Percentiles rank a stretch among this genome's conserved stretches.
Evolutionary conservation across 2,329 filamentous ascomycete genomes (phyloP).

Genomic region (Claviceps purpurea): DNA sequence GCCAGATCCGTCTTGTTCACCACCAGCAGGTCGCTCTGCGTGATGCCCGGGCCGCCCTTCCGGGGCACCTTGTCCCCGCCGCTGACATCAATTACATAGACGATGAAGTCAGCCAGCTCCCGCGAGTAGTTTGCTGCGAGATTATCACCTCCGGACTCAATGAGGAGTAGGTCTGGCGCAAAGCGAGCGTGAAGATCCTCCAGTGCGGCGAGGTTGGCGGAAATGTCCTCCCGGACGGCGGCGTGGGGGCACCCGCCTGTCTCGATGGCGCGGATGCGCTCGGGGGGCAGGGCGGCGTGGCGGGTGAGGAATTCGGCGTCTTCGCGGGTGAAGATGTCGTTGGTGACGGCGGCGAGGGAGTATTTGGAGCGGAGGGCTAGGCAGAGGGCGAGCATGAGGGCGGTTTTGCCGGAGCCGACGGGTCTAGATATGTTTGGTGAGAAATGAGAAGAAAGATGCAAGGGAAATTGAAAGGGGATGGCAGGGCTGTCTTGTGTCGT

Average conservation of each 20-base stretch:
- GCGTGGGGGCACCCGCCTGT: constrained; percentile 96
- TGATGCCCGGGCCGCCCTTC: constrained; percentile 94
- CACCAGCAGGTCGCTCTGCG: constrained; percentile 82
- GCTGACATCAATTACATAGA: constrained; percentile 96
- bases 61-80: constrained; percentile 94
- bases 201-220: constrained; percentile 79
- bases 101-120: constrained; percentile 92
- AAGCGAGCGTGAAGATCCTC: constrained; percentile 78
- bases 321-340: constrained; percentile 97
- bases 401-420: constrained; percentile 93
- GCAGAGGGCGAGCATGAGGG: constrained; percentile 89
- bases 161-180: constrained; percentile 70
- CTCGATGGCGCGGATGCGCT: constrained; percentile 88
- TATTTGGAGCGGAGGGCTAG: constrained; percentile 65
- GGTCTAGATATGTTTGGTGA: constrained; percentile 44
- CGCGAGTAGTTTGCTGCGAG: constrained; percentile 92
- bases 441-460: background rate
- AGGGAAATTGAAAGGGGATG: no score
- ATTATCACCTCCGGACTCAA: constrained; percentile 93
- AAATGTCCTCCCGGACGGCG: constrained; percentile 93
- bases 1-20: constrained; percentile 98
- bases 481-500: no score
- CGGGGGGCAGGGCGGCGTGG: constrained; percentile 67
- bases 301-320: constrained; percentile 95
- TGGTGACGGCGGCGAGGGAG: constrained; percentile 89